Percentiles rank a stretch among this genome's conserved stretches.
These are phyloP conservation scores for Chaetomium fimeti DNA, from an alignment of 495 filamentous ascomycete species.

Conservation along the genomic window DNA sequence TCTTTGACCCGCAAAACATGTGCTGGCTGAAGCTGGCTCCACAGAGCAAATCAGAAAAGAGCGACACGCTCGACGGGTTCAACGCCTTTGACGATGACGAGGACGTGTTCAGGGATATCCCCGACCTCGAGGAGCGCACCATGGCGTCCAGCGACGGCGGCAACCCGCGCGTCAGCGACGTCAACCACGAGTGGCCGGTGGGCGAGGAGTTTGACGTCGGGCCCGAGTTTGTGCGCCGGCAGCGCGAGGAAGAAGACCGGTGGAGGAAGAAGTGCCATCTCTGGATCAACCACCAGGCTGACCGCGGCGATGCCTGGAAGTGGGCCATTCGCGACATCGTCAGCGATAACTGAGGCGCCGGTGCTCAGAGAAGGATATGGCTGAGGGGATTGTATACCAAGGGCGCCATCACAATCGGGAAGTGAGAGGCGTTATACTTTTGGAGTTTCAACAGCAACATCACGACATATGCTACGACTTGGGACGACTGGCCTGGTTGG, in stretches of 20 bases:
- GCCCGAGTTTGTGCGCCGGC: slow-evolving; percentile 84
- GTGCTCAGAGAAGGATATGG: no score
- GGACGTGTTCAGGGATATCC: slow-evolving; percentile 56
- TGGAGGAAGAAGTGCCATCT: slow-evolving; percentile 81
- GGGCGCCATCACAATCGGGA: no score
- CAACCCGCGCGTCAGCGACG: slow-evolving; percentile 48
- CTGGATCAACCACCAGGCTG: slow-evolving; percentile 58
- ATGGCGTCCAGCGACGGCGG: slow-evolving; percentile 42
- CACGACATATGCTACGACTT: no score
- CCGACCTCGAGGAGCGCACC: slow-evolving; percentile 52
- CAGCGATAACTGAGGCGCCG: slow-evolving; percentile 24
- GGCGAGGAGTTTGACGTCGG: slow-evolving; percentile 98
- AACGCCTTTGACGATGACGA: slow-evolving; percentile 68
- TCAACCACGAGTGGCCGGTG: slow-evolving; percentile 76
- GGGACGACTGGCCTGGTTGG: slow-evolving; percentile 15
- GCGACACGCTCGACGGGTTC: slow-evolving; percentile 68
- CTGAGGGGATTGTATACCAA: no score
- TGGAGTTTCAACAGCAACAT: no score
- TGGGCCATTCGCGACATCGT: slow-evolving; percentile 52
- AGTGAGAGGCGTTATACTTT: no score
- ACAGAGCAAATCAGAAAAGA: slow-evolving; percentile 37
- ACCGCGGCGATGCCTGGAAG: slow-evolving; percentile 47
- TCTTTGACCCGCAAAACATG: slow-evolving; percentile 95
- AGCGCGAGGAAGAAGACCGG: slow-evolving; percentile 84
- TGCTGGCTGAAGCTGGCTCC: slow-evolving; percentile 79